Evolutionary conservation across 1,284 basidiomycete species (phyloP).

Genomic region (Butyriboletus appendiculatus): DNA sequence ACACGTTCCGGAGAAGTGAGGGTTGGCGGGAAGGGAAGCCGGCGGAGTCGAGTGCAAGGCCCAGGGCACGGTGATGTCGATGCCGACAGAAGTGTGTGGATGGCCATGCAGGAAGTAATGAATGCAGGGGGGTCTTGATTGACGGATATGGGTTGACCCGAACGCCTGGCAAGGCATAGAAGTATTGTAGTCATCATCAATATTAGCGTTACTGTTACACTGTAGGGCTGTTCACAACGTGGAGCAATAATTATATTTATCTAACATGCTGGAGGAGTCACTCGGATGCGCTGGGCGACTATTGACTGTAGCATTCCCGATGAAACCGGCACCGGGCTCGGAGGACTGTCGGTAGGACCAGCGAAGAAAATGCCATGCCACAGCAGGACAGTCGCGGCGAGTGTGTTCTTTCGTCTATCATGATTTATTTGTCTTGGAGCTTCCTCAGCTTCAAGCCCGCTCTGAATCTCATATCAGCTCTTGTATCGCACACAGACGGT

Average conservation of each 20-base stretch:
- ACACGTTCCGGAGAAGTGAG: conserved; percentile 34
- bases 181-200: not conserved
- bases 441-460: too few species aligned
- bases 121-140: conserved; percentile 2
- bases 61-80: not conserved
- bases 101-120: conserved; percentile 30
- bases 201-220: not conserved
- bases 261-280: too few species aligned
- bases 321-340: too few species aligned
- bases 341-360: too few species aligned
- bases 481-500: too few species aligned
- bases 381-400: too few species aligned
- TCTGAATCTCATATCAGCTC: too few species aligned
- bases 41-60: not conserved
- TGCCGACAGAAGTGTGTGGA: conserved; percentile 20
- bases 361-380: too few species aligned
- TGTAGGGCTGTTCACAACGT: not conserved
- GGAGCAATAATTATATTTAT: not conserved
- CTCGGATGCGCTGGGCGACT: too few species aligned
- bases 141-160: not conserved
- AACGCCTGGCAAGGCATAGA: not conserved
- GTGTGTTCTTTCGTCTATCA: too few species aligned
- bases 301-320: too few species aligned
- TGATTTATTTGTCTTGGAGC: too few species aligned
- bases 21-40: not conserved